Percentiles rank a stretch among this genome's conserved stretches.
Evolutionary conservation across 2,329 filamentous ascomycete genomes (phyloP).

Genomic region (Talaromyces sp.): DNA sequence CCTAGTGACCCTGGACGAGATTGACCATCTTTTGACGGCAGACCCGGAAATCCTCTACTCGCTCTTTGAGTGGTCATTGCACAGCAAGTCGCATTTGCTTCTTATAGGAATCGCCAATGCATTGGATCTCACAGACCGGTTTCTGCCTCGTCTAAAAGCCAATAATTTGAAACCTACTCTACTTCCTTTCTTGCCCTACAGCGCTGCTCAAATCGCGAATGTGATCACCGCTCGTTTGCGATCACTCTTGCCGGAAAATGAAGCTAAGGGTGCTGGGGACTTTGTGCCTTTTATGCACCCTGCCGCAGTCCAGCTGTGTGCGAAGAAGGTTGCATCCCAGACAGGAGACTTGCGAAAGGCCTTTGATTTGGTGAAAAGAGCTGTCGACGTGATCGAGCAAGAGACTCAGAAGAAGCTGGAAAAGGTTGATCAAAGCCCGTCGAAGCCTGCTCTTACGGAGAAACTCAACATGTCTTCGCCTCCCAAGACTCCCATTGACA

Average conservation of each 20-base stretch:
- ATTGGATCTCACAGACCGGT: conserved; percentile 88
- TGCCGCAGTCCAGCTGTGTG: conserved; percentile 85
- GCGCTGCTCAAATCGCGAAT: conserved; percentile 74
- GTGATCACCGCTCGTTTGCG: conserved; percentile 81
- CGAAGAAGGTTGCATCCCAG: conserved; percentile 89
- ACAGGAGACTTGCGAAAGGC: conserved; percentile 92
- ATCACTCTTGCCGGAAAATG: conserved; percentile 55
- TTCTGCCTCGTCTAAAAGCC: conserved; percentile 85
- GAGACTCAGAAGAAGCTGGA: conserved; percentile 73
- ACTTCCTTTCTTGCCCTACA: conserved; percentile 89
- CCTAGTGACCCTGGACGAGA: conserved; percentile 87
- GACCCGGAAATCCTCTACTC: conserved; percentile 86
- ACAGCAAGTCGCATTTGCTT: conserved; percentile 70
- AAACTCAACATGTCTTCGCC: conserved; percentile 66
- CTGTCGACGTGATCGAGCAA: conserved; percentile 80
- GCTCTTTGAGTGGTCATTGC: conserved; percentile 94
- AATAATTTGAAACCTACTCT: conserved; percentile 86
- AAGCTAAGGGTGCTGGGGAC: conserved; percentile 39
- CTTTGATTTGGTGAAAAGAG: conserved; percentile 86
- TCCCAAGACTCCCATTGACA: conserved; percentile 31
- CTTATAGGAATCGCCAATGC: conserved; percentile 94
- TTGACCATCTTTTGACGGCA: conserved; percentile 85
- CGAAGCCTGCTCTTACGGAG: conserved; percentile 71
- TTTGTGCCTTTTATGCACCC: conserved; percentile 87
- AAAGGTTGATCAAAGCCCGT: conserved; percentile 57